Conservation (phyloP, 1,284 basidiomycete species). For the Golubevia sp. region DNA sequence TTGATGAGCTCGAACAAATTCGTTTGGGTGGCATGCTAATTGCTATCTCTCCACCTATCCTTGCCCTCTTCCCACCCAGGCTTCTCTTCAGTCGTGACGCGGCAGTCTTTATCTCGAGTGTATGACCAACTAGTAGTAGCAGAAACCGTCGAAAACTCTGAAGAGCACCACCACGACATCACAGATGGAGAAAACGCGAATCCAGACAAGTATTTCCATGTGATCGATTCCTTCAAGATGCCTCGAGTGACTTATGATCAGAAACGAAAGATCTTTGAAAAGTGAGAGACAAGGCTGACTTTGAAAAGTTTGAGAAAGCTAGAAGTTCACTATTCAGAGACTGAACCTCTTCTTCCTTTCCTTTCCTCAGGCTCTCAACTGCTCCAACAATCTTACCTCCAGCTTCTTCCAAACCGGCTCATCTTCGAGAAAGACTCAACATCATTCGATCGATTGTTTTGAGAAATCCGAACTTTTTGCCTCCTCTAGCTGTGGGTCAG, state of each 20-base stretch:
- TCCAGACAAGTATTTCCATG: constrained; percentile 79
- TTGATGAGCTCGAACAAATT: too few relatives aligned
- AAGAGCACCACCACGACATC: constrained; percentile 20
- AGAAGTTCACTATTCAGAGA: not conserved
- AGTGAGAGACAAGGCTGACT: constrained; percentile 64
- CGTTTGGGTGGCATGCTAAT: too few relatives aligned
- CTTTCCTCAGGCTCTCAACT: constrained; percentile 1
- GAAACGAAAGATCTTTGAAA: constrained; percentile 81
- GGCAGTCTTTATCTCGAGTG: constrained; percentile 35
- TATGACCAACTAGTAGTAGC: constrained; percentile 50
- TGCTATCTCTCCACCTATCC: too few relatives aligned
- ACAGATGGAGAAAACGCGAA: constrained; percentile 71
- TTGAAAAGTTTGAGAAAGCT: not conserved
- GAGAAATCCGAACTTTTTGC: constrained; percentile 57
- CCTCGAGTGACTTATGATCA: constrained; percentile 86
- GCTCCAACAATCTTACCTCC: constrained; percentile 28
- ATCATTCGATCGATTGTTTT: constrained; percentile 42
- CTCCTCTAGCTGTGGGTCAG: constrained; percentile 35
- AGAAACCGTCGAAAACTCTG: constrained; percentile 23
- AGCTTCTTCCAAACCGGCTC: constrained; percentile 24
- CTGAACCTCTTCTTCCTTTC: not conserved
- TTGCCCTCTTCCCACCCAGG: not conserved
- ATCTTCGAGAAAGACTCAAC: constrained; percentile 39
- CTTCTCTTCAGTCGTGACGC: constrained; percentile 35
- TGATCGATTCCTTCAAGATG: constrained; percentile 92